Conservation (phyloP, 129 eudicot species). For the Mikania micrantha region DNA sequence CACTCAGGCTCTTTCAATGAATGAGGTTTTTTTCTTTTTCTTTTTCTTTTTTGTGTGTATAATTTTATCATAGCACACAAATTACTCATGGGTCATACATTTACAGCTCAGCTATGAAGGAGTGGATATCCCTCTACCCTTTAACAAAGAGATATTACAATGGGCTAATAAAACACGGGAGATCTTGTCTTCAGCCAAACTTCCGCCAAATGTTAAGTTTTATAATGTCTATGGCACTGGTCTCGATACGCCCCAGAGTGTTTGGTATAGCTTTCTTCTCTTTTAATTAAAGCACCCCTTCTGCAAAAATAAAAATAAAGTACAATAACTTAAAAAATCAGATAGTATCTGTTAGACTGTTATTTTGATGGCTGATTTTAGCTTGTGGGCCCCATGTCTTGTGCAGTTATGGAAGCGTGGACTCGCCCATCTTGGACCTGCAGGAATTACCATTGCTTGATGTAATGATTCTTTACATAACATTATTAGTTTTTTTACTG, state of each 20-base stretch:
- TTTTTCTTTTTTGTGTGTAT: background rate
- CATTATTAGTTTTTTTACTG: background rate
- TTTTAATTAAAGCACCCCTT: background rate
- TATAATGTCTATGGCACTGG: constrained; percentile 89
- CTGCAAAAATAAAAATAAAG: background rate
- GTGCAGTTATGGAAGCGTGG: constrained; percentile 93
- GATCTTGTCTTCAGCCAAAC: constrained; percentile 60
- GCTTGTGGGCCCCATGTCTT: background rate
- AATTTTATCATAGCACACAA: background rate
- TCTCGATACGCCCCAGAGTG: constrained; percentile 82
- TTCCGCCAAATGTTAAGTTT: constrained; percentile 76
- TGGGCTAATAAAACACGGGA: constrained; percentile 90
- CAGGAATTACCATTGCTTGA: constrained; percentile 43
- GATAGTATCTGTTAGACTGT: background rate
- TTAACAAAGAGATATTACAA: constrained; percentile 59
- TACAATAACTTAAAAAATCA: background rate
- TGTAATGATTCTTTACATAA: constrained; percentile 33
- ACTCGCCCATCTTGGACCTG: constrained; percentile 63
- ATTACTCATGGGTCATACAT: background rate
- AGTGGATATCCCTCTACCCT: constrained; percentile 68
- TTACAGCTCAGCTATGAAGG: constrained; percentile 55
- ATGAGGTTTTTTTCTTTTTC: constrained; percentile 38
- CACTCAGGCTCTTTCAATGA: constrained; percentile 68
- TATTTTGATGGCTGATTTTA: constrained; percentile 4
- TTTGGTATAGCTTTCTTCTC: constrained; percentile 45